Percentiles rank a stretch among this genome's conserved stretches.
phyloP scores from a whole-genome alignment of 345 rosid species.

The Pelargonium nanum region DNA sequence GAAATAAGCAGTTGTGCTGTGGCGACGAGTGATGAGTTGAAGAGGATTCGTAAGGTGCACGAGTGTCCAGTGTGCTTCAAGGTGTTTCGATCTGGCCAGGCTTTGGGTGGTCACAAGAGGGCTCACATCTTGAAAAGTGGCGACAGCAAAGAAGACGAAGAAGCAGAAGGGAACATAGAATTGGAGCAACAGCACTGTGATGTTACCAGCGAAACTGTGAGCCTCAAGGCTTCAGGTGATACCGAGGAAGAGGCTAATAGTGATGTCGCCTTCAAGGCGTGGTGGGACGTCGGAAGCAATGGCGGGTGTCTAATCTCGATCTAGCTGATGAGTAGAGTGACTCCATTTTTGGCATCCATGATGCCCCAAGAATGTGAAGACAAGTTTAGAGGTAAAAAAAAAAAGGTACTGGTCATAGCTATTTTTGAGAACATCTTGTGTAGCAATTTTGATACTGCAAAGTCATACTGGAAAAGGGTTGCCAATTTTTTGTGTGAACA shows the following conservation, averaged over 20 bases:
- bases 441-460: neutral
- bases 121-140: conserved; percentile 31
- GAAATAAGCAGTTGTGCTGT: conserved; percentile 2
- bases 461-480: neutral
- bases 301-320: neutral
- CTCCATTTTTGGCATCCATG: too few relatives aligned
- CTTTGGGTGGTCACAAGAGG: conserved; percentile 83
- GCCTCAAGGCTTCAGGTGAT: conserved; percentile 52
- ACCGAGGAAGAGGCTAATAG: conserved; percentile 35
- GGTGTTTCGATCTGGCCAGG: conserved; percentile 71
- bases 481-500: too few relatives aligned
- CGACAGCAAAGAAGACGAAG: conserved; percentile 12
- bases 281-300: conserved; percentile 46
- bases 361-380: neutral
- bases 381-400: neutral
- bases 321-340: too few relatives aligned
- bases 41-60: conserved; percentile 28
- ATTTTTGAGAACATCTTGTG: neutral
- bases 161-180: conserved; percentile 11
- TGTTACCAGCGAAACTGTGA: conserved; percentile 30
- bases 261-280: conserved; percentile 32
- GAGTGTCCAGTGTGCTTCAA: conserved; percentile 54
- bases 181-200: conserved; percentile 13
- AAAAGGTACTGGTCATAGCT: neutral
- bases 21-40: conserved; percentile 13